Percentiles rank a stretch among this genome's conserved stretches.
These are phyloP conservation scores for Nemania serpens DNA, from an alignment of 2,329 filamentous ascomycete species.

Conservation along the genomic window DNA sequence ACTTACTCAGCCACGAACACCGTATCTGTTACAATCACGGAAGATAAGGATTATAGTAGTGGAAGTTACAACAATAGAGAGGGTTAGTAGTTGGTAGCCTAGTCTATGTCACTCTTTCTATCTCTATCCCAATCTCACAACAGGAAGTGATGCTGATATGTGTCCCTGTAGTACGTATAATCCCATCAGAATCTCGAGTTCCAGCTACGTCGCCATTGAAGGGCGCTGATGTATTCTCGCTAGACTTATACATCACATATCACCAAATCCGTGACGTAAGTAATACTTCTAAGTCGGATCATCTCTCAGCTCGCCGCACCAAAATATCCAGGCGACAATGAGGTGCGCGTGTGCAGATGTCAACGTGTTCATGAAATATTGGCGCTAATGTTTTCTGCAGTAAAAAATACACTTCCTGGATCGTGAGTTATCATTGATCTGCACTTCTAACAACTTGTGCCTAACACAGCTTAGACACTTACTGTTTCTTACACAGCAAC, in stretches of 20 bases:
- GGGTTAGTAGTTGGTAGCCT: slow-evolving; percentile 24
- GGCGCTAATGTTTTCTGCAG: slow-evolving; percentile 10
- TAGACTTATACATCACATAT: slow-evolving; percentile 13
- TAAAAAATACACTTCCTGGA: slow-evolving; percentile 16
- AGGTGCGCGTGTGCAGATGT: background rate
- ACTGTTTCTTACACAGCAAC: slow-evolving; percentile 2
- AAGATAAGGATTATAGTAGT: background rate
- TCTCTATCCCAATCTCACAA: slow-evolving; percentile 1
- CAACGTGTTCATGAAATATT: background rate
- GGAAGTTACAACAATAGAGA: slow-evolving; percentile 4
- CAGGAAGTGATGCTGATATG: slow-evolving; percentile 18
- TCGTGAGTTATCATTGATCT: slow-evolving; percentile 3
- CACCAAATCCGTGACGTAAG: slow-evolving; percentile 24
- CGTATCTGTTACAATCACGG: slow-evolving; percentile 3
- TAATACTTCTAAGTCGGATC: background rate
- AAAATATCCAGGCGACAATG: background rate
- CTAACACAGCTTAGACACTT: slow-evolving; percentile 11
- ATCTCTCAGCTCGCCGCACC: background rate
- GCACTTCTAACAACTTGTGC: background rate
- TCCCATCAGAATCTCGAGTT: background rate
- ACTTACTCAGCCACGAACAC: slow-evolving; percentile 5
- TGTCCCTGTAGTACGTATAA: slow-evolving; percentile 24
- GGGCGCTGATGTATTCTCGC: slow-evolving; percentile 8
- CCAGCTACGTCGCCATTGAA: background rate
- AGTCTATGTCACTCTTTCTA: slow-evolving; percentile 7